These are phyloP conservation scores for Earliella scabrosa DNA, from an alignment of 1,284 basidiomycete species.

Conservation along the genomic window DNA sequence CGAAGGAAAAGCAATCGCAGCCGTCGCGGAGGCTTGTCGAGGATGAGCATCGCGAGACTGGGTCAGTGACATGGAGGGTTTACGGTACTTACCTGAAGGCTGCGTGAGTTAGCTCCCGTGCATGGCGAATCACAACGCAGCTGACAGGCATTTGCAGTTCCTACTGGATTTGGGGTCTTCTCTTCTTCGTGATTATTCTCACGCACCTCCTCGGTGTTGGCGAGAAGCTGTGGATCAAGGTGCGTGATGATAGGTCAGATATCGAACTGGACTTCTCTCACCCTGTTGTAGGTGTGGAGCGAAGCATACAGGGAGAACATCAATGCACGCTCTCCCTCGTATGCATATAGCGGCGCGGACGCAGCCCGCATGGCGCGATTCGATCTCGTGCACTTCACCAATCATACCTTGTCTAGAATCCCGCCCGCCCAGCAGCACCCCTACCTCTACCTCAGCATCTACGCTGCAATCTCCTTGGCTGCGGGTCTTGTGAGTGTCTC, in stretches of 20 bases:
- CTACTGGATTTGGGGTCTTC: slow-evolving; percentile 66
- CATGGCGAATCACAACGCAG: too few species aligned
- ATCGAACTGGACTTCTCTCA: not conserved
- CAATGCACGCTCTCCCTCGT: slow-evolving; percentile 18
- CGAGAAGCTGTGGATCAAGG: slow-evolving; percentile 80
- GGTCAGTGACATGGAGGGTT: slow-evolving; percentile 79
- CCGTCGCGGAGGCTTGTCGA: slow-evolving; percentile 69
- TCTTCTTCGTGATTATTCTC: slow-evolving; percentile 52
- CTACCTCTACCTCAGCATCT: slow-evolving; percentile 67
- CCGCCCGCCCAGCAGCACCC: slow-evolving; percentile 59
- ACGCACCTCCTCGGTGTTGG: slow-evolving; percentile 53
- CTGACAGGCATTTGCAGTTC: too few species aligned
- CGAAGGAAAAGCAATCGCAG: slow-evolving; percentile 56
- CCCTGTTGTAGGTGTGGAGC: slow-evolving; percentile 55
- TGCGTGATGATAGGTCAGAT: slow-evolving; percentile 35
- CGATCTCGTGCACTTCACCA: slow-evolving; percentile 28
- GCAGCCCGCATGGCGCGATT: slow-evolving; percentile 33
- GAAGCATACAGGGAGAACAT: slow-evolving; percentile 50
- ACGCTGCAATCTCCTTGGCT: slow-evolving; percentile 56
- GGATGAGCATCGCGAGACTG: slow-evolving; percentile 73
- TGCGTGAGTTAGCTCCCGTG: too few species aligned
- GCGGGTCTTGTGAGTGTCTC: slow-evolving; percentile 50
- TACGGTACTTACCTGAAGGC: slow-evolving; percentile 81
- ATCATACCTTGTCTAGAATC: slow-evolving; percentile 39
- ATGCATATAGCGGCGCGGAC: slow-evolving; percentile 36